Conservation (phyloP, 1,139 yeast species). For the Blastobotrys capitulatus region DNA sequence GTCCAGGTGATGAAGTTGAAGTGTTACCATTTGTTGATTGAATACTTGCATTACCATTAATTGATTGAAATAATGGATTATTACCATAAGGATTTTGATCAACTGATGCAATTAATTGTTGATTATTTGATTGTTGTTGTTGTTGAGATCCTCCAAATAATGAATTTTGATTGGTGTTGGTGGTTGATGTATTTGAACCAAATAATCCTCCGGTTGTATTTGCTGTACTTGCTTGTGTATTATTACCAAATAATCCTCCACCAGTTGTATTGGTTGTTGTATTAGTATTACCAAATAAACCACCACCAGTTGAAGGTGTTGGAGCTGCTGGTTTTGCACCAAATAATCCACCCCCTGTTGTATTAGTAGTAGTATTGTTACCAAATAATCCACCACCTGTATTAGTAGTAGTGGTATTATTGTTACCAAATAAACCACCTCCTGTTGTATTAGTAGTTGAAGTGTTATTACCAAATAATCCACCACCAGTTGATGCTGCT, state of each 20-base stretch:
- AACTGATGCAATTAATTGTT: conserved; percentile 38
- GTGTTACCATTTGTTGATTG: conserved; percentile 14
- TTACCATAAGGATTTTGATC: conserved; percentile 69
- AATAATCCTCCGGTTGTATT: conserved; percentile 13
- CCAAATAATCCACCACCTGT: conserved; percentile 8
- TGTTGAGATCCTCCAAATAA: conserved; percentile 14
- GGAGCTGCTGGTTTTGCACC: conserved; percentile 6
- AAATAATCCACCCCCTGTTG: conserved; percentile 1
- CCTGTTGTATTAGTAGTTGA: conserved; percentile 19
- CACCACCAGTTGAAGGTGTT: conserved; percentile 11
- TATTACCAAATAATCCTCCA: conserved; percentile 12
- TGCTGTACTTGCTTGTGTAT: conserved; percentile 6
- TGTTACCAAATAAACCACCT: conserved; percentile 25
- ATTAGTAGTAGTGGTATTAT: background rate
- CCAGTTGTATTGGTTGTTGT: conserved; percentile 16
- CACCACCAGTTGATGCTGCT: conserved; percentile 23
- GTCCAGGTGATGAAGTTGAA: conserved; percentile 37
- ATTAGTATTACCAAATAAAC: background rate
- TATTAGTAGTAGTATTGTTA: background rate
- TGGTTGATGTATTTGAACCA: conserved; percentile 26
- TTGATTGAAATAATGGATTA: conserved; percentile 53
- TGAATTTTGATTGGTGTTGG: background rate
- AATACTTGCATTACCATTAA: conserved; percentile 17
- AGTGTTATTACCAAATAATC: conserved; percentile 28
- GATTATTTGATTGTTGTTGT: conserved; percentile 19